These are phyloP conservation scores for Eremothecium cymbalariae DNA, from an alignment of 1,139 yeast species.

Conservation along the genomic window DNA sequence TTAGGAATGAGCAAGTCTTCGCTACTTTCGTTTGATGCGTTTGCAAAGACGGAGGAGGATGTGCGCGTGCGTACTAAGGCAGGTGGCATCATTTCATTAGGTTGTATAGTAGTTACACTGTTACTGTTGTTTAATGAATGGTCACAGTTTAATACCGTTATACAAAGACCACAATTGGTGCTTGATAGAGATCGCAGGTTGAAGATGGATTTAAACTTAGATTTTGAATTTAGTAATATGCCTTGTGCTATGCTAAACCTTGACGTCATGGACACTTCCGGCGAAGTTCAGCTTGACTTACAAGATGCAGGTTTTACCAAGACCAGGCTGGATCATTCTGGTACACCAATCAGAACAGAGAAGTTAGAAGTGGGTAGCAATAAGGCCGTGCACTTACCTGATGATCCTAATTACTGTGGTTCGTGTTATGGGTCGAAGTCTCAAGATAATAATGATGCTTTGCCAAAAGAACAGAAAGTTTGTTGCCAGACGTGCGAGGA, in stretches of 20 bases:
- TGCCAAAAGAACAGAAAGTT: slow-evolving; percentile 33
- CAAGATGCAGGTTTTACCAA: slow-evolving; percentile 63
- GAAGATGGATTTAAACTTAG: slow-evolving; percentile 69
- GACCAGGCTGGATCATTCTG: slow-evolving; percentile 44
- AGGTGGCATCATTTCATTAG: slow-evolving; percentile 81
- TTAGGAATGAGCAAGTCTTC: slow-evolving; percentile 22
- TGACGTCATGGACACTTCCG: slow-evolving; percentile 76
- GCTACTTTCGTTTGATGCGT: slow-evolving; percentile 52
- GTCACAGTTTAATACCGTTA: slow-evolving; percentile 57
- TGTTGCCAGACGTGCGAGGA: slow-evolving; percentile 87
- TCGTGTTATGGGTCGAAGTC: slow-evolving; percentile 81
- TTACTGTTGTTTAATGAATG: slow-evolving; percentile 68
- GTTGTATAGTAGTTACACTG: slow-evolving; percentile 55
- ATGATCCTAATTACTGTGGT: slow-evolving; percentile 52
- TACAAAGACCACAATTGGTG: slow-evolving; percentile 71
- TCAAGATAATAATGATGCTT: slow-evolving; percentile 46
- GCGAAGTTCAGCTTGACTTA: slow-evolving; percentile 72
- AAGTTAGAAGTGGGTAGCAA: slow-evolving; percentile 36
- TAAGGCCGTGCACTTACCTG: slow-evolving; percentile 21
- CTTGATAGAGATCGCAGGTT: slow-evolving; percentile 80
- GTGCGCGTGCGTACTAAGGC: slow-evolving; percentile 79
- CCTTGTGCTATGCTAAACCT: slow-evolving; percentile 67
- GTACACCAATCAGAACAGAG: slow-evolving; percentile 19
- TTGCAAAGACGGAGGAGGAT: slow-evolving; percentile 90
- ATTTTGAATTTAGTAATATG: slow-evolving; percentile 69